Base-by-base conservation (phyloP, 768 basidiomycete species). In the Tricholoma bakamatsutake region DNA sequence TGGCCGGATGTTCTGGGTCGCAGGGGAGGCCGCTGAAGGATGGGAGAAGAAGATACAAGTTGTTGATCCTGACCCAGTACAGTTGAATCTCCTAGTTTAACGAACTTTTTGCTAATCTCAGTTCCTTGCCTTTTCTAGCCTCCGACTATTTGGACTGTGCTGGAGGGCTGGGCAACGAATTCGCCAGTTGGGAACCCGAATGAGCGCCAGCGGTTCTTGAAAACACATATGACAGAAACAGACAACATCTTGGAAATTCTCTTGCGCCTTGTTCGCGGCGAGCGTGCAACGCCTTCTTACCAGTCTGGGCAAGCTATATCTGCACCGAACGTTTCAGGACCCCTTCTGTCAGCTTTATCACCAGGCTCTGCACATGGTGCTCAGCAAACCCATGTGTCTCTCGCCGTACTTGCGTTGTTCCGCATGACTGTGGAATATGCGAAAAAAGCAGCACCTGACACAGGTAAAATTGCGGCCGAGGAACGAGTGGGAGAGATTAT, bases 41-140 rank as follows among this genome's bases (percentile, higher is more conserved):
- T 99, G 97, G 97, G 88, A 90, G 71, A 93, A 87, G 72, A 96
- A 95, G 71, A 89, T 98, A 53, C 80, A 83, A 37, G 89, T 98
- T 21, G 81, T 83, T 28, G 95, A 98, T 75, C 96, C 97, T 55
- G 97, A 99, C 73, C 90, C 93, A 40, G 95, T 98, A 69, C 64
- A 90, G 77, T 52, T 40, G 50, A 46, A 39, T 56, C 2, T 46
- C 13, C 11, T 28, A 51, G 9, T 48, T 12, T 15, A 13, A 28
- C 49, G 43, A 50, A 10, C 33, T 18, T 24, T 34, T 49, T 11
- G 4, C 52, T 60, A 13, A 59, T 49, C 53, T 31, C 51, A 43
- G 33, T 40, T 51, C 48, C 35, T 30, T 18, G 11, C n/a, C 5
- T 53, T 13, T 53, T 42, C 57, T 61, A 97, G 93, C 86, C 93